phyloP scores from a whole-genome alignment of 192 early-diverging fungal genomes.

The Funneliformis mosseae region DNA sequence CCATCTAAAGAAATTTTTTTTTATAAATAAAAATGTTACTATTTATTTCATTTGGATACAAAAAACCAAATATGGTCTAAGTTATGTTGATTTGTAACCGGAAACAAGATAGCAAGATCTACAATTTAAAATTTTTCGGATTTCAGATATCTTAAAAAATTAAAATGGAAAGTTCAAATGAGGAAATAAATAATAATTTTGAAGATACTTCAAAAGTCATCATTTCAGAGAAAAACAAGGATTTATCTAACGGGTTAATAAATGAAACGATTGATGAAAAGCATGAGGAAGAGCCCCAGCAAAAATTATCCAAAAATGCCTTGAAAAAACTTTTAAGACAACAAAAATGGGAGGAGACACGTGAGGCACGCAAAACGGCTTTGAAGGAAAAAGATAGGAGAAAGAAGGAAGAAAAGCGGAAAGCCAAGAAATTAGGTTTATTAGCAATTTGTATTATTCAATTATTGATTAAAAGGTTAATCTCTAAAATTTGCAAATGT shows the following conservation, averaged over 20 bases:
- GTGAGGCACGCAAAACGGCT: conserved; percentile 9
- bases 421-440: conserved; percentile 2
- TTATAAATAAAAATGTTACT: too few relatives aligned
- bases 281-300: neutral
- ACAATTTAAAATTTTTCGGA: too few relatives aligned
- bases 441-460: neutral
- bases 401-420: conserved; percentile 12
- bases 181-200: too few relatives aligned
- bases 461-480: neutral
- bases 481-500: neutral
- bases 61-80: too few relatives aligned
- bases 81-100: too few relatives aligned
- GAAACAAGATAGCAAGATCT: too few relatives aligned
- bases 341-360: conserved; percentile 29
- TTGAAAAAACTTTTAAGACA: conserved; percentile 14
- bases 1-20: too few relatives aligned
- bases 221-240: neutral
- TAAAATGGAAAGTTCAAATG: too few relatives aligned
- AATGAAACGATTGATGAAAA: neutral
- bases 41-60: too few relatives aligned
- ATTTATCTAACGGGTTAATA: neutral
- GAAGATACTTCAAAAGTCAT: neutral
- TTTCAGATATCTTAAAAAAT: too few relatives aligned
- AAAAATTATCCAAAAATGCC: conserved; percentile 22
- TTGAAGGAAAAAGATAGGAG: conserved; percentile 20